Conservation (phyloP, 148 eudicot species). For the Rheum nobile region DNA sequence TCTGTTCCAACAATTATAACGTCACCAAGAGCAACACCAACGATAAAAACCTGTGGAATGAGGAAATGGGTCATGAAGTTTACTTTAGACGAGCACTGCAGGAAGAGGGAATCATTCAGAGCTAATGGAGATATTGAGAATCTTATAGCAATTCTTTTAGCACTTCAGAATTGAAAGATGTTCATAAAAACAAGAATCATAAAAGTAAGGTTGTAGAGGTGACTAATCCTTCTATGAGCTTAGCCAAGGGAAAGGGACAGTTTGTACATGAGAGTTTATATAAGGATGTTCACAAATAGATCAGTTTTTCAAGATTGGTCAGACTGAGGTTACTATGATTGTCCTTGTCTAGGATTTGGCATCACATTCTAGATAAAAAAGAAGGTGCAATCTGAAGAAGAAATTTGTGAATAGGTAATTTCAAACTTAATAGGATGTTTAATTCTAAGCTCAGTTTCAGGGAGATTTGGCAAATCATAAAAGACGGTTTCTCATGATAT, state of each 20-base stretch:
- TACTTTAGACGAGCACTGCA: no score
- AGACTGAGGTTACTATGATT: background rate
- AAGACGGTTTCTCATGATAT: background rate
- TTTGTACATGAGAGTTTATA: no score
- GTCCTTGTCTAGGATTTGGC: background rate
- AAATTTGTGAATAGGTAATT: background rate
- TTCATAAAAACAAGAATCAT: no score
- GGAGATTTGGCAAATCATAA: background rate
- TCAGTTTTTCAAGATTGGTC: background rate
- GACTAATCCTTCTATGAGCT: no score
- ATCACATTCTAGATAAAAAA: background rate
- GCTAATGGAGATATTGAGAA: background rate
- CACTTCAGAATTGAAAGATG: no score
- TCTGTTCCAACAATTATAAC: slow-evolving; percentile 64
- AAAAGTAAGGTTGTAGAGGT: no score
- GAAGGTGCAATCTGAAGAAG: background rate
- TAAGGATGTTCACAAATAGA: no score
- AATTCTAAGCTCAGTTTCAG: background rate
- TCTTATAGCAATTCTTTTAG: background rate
- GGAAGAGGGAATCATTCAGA: no score
- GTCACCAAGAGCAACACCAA: slow-evolving; percentile 63
- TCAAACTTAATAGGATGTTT: background rate
- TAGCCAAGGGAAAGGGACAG: no score
- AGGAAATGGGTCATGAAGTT: background rate
- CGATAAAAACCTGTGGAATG: slow-evolving; percentile 34